Evolutionary conservation across 768 basidiomycete genomes (phyloP).

Genomic region (Kwoniella dendrophila): DNA sequence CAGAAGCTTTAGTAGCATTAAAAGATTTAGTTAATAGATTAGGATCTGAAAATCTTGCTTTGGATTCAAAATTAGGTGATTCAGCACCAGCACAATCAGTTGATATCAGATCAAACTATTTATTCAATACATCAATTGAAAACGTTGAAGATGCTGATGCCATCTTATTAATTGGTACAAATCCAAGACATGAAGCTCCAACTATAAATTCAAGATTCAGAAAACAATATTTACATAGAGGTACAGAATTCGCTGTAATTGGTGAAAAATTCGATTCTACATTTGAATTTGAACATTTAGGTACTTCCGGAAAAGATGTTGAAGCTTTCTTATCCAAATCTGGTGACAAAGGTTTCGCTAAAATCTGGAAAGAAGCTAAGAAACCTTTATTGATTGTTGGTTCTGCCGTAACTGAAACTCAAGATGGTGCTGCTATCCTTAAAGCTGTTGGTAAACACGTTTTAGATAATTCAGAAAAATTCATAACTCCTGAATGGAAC

Average conservation of each 20-base stretch:
- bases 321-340: conserved; percentile 72
- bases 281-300: conserved; percentile 91
- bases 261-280: conserved; percentile 88
- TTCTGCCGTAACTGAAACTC: conserved; percentile 78
- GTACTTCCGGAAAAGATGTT: conserved; percentile 72
- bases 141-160: conserved; percentile 88
- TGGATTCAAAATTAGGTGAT: conserved; percentile 73
- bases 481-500: conserved; percentile 90
- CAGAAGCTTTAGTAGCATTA: conserved; percentile 87
- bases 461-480: conserved; percentile 69
- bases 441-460: conserved; percentile 78
- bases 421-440: conserved; percentile 77
- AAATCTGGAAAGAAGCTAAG: conserved; percentile 86
- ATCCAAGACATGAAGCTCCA: conserved; percentile 95
- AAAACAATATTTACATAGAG: conserved; percentile 86
- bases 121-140: conserved; percentile 91
- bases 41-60: conserved; percentile 87
- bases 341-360: conserved; percentile 66
- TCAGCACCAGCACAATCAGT: conserved; percentile 75
- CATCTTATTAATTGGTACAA: conserved; percentile 91
- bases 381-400: conserved; percentile 92
- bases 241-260: conserved; percentile 82
- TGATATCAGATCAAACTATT: conserved; percentile 92
- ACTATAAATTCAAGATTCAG: conserved; percentile 96
- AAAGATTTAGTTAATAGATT: conserved; percentile 91